phyloP scores from a whole-genome alignment of 1,139 yeast species.

The Candida sanyaensis region DNA sequence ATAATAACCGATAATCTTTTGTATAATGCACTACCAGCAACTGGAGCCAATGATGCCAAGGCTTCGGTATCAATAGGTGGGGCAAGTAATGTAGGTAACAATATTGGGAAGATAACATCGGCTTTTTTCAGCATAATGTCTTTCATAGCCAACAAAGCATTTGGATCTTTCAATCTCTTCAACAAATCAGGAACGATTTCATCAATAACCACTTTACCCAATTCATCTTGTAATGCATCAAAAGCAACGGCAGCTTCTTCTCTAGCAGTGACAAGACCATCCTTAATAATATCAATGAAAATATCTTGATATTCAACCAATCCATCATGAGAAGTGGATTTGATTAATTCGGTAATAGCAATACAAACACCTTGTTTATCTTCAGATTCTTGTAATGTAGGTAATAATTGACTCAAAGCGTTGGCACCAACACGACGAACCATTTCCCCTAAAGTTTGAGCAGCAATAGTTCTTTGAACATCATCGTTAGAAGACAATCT shows the following conservation, averaged over 20 bases:
- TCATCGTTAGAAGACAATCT: slow-evolving; percentile 81
- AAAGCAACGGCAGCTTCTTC: slow-evolving; percentile 92
- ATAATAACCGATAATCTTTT: slow-evolving; percentile 71
- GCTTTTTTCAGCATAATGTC: slow-evolving; percentile 92
- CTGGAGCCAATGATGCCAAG: slow-evolving; percentile 89
- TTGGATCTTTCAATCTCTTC: slow-evolving; percentile 65
- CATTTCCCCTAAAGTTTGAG: slow-evolving; percentile 91
- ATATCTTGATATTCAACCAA: slow-evolving; percentile 65
- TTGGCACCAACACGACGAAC: slow-evolving; percentile 94
- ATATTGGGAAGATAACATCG: slow-evolving; percentile 89
- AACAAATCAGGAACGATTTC: slow-evolving; percentile 85
- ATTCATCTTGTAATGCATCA: slow-evolving; percentile 76
- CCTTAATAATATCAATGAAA: slow-evolving; percentile 74
- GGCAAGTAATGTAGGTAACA: slow-evolving; percentile 79
- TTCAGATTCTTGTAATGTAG: slow-evolving; percentile 81
- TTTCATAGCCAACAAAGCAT: slow-evolving; percentile 85
- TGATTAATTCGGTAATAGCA: slow-evolving; percentile 84
- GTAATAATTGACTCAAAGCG: slow-evolving; percentile 81
- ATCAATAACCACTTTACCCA: slow-evolving; percentile 87
- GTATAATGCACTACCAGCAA: slow-evolving; percentile 84
- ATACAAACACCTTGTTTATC: slow-evolving; percentile 96
- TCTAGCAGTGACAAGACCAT: slow-evolving; percentile 77
- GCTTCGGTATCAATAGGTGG: slow-evolving; percentile 85
- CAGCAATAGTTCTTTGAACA: slow-evolving; percentile 83
- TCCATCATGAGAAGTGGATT: slow-evolving; percentile 67